Percentiles rank a stretch among this genome's conserved stretches.
Conservation (phyloP, 805 yeast species). For the Saturnispora hagleri region DNA sequence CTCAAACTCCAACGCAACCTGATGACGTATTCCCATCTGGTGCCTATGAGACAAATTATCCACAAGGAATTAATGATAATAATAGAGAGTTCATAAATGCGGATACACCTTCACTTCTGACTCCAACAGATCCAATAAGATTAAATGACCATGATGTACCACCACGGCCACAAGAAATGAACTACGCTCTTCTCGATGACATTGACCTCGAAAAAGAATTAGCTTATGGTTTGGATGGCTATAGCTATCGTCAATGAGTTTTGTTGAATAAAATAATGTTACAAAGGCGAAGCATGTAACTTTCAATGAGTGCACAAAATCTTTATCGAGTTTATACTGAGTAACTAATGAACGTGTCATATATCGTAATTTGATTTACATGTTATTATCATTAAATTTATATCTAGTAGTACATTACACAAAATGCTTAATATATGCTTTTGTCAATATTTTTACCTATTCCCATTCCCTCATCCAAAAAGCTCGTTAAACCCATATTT, state of each 20-base stretch:
- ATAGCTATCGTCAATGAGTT: constrained; percentile 14
- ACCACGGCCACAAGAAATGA: constrained; percentile 53
- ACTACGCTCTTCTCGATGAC: constrained; percentile 18
- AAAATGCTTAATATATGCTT: not conserved
- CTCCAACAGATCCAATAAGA: constrained; percentile 36
- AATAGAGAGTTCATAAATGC: constrained; percentile 6
- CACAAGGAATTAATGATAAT: constrained; percentile 17
- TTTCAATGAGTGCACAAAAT: not conserved
- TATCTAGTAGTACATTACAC: not conserved
- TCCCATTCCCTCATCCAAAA: constrained; percentile 13
- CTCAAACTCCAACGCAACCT: constrained; percentile 8
- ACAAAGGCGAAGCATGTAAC: not conserved
- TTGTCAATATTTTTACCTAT: not conserved
- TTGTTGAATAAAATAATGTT: not conserved
- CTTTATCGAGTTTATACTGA: not conserved
- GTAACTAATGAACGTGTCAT: not conserved
- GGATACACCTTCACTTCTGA: constrained; percentile 24
- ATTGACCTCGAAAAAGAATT: constrained; percentile 54
- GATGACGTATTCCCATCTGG: constrained; percentile 2
- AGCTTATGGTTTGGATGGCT: constrained; percentile 60
- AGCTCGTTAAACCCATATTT: constrained; percentile 13
- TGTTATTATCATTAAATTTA: not conserved
- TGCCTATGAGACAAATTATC: constrained; percentile 8
- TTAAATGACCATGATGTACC: constrained; percentile 43
- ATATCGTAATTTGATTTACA: not conserved